Percentiles rank a stretch among this genome's conserved stretches.
Conservation (phyloP, 2,329 filamentous ascomycete species). For the Nigrograna mackinnonii region DNA sequence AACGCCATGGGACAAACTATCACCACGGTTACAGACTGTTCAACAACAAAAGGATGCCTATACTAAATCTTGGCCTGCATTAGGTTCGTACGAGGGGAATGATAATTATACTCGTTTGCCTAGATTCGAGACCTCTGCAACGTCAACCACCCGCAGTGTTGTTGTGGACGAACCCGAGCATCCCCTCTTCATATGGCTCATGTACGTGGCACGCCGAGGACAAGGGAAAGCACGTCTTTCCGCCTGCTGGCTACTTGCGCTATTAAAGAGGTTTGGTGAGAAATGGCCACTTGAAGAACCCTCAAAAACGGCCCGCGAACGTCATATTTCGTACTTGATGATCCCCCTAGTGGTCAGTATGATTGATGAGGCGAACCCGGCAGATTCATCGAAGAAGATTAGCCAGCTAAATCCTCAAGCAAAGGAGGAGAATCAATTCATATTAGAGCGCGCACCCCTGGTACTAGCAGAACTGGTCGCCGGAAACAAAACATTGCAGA, state of each 20-base stretch:
- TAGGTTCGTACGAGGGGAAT: slow-evolving; percentile 37
- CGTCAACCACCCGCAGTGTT: slow-evolving; percentile 29
- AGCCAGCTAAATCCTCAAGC: slow-evolving; percentile 50
- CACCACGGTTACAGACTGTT: slow-evolving; percentile 43
- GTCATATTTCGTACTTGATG: slow-evolving; percentile 49
- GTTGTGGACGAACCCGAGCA: slow-evolving; percentile 48
- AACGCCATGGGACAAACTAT: slow-evolving; percentile 34
- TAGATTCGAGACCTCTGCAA: slow-evolving; percentile 34
- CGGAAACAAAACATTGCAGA: slow-evolving; percentile 79
- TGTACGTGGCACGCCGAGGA: slow-evolving; percentile 47
- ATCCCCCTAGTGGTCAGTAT: slow-evolving; percentile 54
- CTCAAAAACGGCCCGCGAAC: slow-evolving; percentile 41
- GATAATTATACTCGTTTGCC: slow-evolving; percentile 34
- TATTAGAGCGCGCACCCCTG: slow-evolving; percentile 64
- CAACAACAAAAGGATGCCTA: slow-evolving; percentile 42
- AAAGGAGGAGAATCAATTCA: slow-evolving; percentile 29
- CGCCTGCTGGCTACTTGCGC: slow-evolving; percentile 44
- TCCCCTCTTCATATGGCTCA: slow-evolving; percentile 53
- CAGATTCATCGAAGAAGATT: slow-evolving; percentile 26
- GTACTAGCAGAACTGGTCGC: slow-evolving; percentile 78
- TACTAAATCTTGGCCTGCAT: slow-evolving; percentile 48
- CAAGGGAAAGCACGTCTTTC: slow-evolving; percentile 45
- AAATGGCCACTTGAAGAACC: slow-evolving; percentile 40
- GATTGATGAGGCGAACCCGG: slow-evolving; percentile 42
- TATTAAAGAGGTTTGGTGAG: slow-evolving; percentile 41